phyloP scores from a whole-genome alignment of 805 yeast genomes.

The Ogataea salicorniae region DNA sequence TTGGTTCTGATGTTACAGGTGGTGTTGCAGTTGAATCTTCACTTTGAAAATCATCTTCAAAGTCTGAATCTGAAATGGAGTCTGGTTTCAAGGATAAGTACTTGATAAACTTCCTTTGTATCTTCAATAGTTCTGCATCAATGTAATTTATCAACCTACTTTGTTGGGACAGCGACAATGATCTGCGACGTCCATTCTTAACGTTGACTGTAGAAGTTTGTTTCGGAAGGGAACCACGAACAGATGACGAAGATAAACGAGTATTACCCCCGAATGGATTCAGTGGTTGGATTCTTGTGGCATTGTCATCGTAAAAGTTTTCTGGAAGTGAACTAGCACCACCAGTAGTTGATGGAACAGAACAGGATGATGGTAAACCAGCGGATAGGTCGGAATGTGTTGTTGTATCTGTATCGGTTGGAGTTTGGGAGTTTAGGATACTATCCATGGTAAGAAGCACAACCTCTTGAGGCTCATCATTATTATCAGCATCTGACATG shows the following conservation, averaged over 20 bases:
- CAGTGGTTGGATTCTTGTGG: constrained; percentile 12
- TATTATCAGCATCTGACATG: constrained; percentile 19
- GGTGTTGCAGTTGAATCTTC: not conserved
- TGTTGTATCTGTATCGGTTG: not conserved
- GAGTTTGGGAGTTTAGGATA: constrained; percentile 13
- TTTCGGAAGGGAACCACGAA: not conserved
- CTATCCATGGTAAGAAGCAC: constrained; percentile 16
- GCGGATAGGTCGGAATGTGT: not conserved
- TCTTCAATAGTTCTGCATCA: constrained; percentile 46
- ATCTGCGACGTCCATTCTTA: constrained; percentile 11
- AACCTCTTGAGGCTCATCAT: constrained; percentile 16
- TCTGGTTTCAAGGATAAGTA: constrained; percentile 28
- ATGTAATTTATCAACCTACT: constrained; percentile 49
- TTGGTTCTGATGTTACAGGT: not conserved
- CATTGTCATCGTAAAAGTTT: constrained; percentile 15
- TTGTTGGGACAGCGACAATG: constrained; percentile 46
- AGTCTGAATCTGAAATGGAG: constrained; percentile 4
- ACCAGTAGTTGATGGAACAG: constrained; percentile 1
- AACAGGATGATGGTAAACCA: not conserved
- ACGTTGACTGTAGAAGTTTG: no score
- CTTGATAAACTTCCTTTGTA: constrained; percentile 50
- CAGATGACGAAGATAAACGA: constrained; percentile 17
- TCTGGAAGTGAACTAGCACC: constrained; percentile 6
- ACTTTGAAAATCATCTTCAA: constrained; percentile 4
- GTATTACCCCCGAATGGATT: constrained; percentile 28